These are phyloP conservation scores for Quercus alba DNA, from an alignment of 306 rosid genomes.

Conservation along the genomic window DNA sequence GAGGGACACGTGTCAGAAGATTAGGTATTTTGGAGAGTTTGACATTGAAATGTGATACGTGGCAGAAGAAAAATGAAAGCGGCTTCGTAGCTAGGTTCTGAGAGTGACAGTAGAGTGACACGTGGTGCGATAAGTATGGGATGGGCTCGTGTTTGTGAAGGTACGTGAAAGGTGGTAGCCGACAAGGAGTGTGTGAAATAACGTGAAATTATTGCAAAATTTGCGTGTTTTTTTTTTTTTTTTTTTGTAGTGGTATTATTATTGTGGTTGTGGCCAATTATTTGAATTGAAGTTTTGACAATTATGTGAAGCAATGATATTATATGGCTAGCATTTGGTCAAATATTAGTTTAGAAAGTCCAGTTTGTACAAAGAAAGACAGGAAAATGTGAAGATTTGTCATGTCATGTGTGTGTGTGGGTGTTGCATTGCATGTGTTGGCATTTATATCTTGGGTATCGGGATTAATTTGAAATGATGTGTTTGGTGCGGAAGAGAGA, in stretches of 20 bases:
- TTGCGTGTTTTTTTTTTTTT: background rate
- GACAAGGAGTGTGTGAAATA: constrained; percentile 27
- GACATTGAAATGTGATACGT: constrained; percentile 5
- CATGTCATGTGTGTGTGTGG: too few relatives aligned
- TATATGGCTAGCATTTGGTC: background rate
- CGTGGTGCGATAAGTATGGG: constrained; percentile 31
- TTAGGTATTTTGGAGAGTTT: too few relatives aligned
- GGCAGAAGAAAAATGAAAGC: background rate
- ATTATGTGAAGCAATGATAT: too few relatives aligned
- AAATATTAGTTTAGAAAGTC: background rate
- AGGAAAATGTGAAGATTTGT: background rate
- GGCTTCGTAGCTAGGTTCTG: constrained; percentile 17
- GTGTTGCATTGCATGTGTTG: too few relatives aligned
- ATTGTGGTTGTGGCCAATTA: constrained; percentile 8
- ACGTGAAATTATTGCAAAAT: constrained; percentile 29
- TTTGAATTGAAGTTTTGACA: background rate
- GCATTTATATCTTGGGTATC: too few relatives aligned
- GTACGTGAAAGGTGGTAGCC: constrained; percentile 33
- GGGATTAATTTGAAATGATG: too few relatives aligned
- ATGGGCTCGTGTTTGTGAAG: constrained; percentile 29
- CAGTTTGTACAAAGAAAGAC: background rate
- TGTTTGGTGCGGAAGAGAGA: too few relatives aligned
- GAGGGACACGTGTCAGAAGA: constrained; percentile 45
- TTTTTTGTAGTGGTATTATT: background rate
- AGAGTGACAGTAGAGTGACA: constrained; percentile 13